phyloP scores from a whole-genome alignment of 2,329 filamentous ascomycete genomes.

The Kalmusia sp. region DNA sequence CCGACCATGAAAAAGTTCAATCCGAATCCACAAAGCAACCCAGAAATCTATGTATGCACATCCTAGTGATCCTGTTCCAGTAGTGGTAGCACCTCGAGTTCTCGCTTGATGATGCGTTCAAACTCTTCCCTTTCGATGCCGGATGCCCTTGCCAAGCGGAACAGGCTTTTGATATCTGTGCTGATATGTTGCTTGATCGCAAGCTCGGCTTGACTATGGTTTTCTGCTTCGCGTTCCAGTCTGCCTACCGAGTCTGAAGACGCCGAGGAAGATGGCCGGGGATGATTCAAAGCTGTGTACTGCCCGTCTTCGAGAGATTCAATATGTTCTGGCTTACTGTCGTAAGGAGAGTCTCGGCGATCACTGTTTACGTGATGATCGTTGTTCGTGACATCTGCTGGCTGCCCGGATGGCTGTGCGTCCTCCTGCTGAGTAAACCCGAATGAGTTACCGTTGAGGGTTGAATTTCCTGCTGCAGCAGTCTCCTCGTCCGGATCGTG shows the following conservation, averaged over 20 bases:
- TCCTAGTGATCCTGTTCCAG: constrained; percentile 69
- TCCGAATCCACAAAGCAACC: too few species aligned
- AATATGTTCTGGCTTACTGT: constrained; percentile 28
- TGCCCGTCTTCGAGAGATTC: constrained; percentile 29
- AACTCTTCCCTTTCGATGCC: constrained; percentile 81
- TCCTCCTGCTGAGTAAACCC: background rate
- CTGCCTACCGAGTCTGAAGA: constrained; percentile 62
- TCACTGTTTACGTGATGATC: constrained; percentile 5
- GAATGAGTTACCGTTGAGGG: constrained; percentile 61
- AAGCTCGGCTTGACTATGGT: constrained; percentile 70
- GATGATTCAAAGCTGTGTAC: constrained; percentile 37
- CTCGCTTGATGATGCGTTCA: constrained; percentile 72
- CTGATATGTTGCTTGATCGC: constrained; percentile 81
- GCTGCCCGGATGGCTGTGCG: constrained; percentile 29
- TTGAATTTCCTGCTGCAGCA: constrained; percentile 56
- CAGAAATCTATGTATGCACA: too few species aligned
- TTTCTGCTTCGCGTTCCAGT: constrained; percentile 62
- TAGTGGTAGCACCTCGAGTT: constrained; percentile 73
- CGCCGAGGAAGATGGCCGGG: constrained; percentile 49
- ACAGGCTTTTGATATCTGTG: constrained; percentile 78
- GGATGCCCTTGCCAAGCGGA: constrained; percentile 70
- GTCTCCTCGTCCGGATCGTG: constrained; percentile 78
- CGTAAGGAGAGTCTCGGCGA: constrained; percentile 17
- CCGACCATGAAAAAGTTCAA: background rate
- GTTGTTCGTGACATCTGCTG: background rate